phyloP scores from a whole-genome alignment of 306 rosid species.

The Lupinus albus region DNA sequence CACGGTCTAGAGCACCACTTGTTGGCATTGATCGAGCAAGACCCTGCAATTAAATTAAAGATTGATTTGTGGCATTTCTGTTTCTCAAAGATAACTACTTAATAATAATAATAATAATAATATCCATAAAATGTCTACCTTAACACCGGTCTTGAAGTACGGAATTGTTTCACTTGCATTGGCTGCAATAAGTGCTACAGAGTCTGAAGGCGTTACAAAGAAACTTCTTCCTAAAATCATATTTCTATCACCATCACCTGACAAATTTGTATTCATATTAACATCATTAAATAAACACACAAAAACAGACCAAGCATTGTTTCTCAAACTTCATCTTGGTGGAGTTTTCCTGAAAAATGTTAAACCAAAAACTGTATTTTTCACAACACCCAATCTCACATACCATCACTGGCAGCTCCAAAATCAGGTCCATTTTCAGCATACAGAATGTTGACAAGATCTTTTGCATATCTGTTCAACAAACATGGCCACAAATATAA shows the following conservation, averaged over 20 bases:
- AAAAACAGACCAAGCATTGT: not conserved
- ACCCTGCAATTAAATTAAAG: constrained; percentile 60
- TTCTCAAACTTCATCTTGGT: too few species aligned
- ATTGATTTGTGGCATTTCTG: constrained; percentile 25
- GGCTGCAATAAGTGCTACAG: constrained; percentile 95
- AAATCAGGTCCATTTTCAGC: constrained; percentile 87
- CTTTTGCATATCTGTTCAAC: constrained; percentile 83
- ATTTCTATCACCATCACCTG: constrained; percentile 99
- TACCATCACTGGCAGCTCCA: constrained; percentile 99
- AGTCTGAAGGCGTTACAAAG: constrained; percentile 97
- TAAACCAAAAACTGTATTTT: too few species aligned
- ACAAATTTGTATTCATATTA: constrained; percentile 27
- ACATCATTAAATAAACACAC: constrained; percentile 25
- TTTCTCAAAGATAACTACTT: constrained; percentile 11
- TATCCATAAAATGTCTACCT: constrained; percentile 53
- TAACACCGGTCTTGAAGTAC: constrained; percentile 69
- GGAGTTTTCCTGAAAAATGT: too few species aligned
- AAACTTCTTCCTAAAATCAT: constrained; percentile 88
- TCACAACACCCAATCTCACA: too few species aligned
- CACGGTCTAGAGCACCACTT: constrained; percentile 90
- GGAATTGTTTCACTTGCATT: constrained; percentile 91
- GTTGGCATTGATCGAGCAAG: constrained; percentile 99
- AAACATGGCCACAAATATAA: constrained; percentile 38
- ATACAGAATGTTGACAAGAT: constrained; percentile 76
- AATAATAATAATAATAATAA: constrained; percentile 2